A percentile compares a stretch with the other conserved stretches of the same genome.
Evolutionary conservation across 2,329 filamentous ascomycete species (phyloP).

Genomic region (Aspergillus ustus): DNA sequence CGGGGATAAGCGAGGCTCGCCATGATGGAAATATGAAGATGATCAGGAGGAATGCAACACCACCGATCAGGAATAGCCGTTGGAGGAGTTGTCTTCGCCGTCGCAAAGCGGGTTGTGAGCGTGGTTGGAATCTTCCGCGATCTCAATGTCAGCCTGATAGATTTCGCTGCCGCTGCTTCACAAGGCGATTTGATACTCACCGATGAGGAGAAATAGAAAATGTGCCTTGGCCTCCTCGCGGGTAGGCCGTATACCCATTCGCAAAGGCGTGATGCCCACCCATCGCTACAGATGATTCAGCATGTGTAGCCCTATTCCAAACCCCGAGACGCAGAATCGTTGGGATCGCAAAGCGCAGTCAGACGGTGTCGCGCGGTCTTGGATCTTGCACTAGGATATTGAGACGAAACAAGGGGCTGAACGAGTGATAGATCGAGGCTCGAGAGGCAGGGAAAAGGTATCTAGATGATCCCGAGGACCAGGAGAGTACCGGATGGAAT

Average conservation of each 20-base stretch:
- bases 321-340: conserved; percentile 8
- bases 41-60: conserved; percentile 63
- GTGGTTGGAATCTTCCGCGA: conserved; percentile 75
- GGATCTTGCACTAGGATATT: conserved; percentile 1
- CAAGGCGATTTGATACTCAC: conserved; percentile 54
- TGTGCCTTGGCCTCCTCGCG: conserved; percentile 69
- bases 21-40: conserved; percentile 79
- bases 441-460: background rate
- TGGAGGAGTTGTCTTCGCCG: conserved; percentile 74
- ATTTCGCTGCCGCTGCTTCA: conserved; percentile 2
- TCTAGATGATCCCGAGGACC: background rate
- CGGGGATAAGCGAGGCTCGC: conserved; percentile 63
- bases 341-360: conserved; percentile 11
- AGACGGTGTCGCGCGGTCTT: conserved; percentile 3
- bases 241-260: conserved; percentile 75
- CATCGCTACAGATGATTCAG: conserved; percentile 64
- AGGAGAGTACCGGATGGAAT: background rate
- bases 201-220: conserved; percentile 90
- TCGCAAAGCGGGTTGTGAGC: conserved; percentile 73
- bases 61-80: conserved; percentile 64
- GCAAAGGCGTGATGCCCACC: conserved; percentile 84
- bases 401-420: background rate
- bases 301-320: conserved; percentile 31
- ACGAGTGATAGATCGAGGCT: background rate
- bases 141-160: conserved; percentile 10